Evolutionary conservation across 2,329 filamentous ascomycete genomes (phyloP), one percentile per base, ranked within the genome.

Genomic region (Clarireedia homoeocarpa): DNA sequence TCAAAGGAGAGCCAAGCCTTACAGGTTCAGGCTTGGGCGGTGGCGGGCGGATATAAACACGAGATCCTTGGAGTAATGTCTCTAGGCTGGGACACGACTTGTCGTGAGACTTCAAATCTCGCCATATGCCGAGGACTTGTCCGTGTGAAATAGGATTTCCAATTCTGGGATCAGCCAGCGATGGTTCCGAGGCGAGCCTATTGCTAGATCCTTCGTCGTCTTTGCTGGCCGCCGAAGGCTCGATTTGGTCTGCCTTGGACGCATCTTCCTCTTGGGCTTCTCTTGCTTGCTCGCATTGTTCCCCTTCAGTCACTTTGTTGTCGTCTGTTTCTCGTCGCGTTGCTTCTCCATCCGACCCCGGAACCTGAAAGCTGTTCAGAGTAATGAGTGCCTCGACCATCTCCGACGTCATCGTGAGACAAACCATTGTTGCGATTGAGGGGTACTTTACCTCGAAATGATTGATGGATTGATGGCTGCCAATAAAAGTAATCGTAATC

Each of bases 1-100:
- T 34, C 14, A 34, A 12, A 12, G 15, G 15, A 20, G 17, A 23
- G 24, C 42, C 3, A 14, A 3, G 4, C 74, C 82, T 60, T 74
- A 92, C 89, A 12, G 86, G 87, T 67, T 91, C 85, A 2, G 84
- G 80, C 68, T 91, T 95, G 4, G 86, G 84, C 5, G 85, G 81
- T 14, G 88, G 86, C n/a, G 91, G 89, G n/a, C 89, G 81, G 9
- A 83, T 71, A 71, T 95, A 95, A 61, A 95, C 74, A 53, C 69
- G 77, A 26, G 89, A 82, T 47, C 89, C 88, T 55, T 76, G 80
- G 9, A 97, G 77, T 34, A 97, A 79, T 36, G 73, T 67, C 62
- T 92, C 86, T 12, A 97, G 77, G 15, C 77, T 81, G 57, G 73
- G 77, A 12, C 63, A 60, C 4, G 65, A 59, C 27, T 69, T 52